Base-by-base conservation (phyloP, 1,284 basidiomycete genomes). In the Kwoniella shivajii region DNA sequence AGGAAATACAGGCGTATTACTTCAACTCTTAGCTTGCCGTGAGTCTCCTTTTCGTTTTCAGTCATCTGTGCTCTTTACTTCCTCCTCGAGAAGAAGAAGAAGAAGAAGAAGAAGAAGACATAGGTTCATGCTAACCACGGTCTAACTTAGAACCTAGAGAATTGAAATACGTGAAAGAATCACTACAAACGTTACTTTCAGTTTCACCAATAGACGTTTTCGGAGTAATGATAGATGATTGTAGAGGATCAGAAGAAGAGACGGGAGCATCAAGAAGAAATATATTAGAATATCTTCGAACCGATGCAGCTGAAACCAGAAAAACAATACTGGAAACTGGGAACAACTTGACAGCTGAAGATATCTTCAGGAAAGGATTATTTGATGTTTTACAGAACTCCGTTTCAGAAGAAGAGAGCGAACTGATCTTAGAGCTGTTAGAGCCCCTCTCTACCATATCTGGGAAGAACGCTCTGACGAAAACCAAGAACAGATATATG, bases 1-100 rank as follows among this genome's bases (percentile, higher is more conserved):
- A 33, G 68, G 70, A 13, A 72, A 72, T 58, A 64, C 68, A 1
- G 70, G 70, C 2, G 70, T 72, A 2, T 59, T 72, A 6, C 51
- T 72, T 3, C 70, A 72, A 48, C 53, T 72, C 9, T 60, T 72
- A 1, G 70, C 64, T 13, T 66, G 64, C 53, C 65, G 70, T 67
- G 50, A 58, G 70, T 31, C 26, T 49, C 34, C n/a, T n/a, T n/a
- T n/a, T n/a, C n/a, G n/a, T n/a, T n/a, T n/a, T n/a, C n/a, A n/a
- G n/a, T n/a, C n/a, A n/a, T n/a, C n/a, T n/a, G n/a, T n/a, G n/a
- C n/a, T n/a, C n/a, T n/a, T n/a, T n/a, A n/a, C n/a, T n/a, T n/a
- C n/a, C n/a, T n/a, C n/a, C n/a, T n/a, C n/a, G n/a, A n/a, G n/a
- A n/a, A n/a, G n/a, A n/a, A n/a, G n/a, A n/a, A n/a, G n/a, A n/a